Evolutionary conservation across 2,329 filamentous ascomycete species (phyloP), one percentile per base, ranked within the genome.

Genomic region (Byssochlamys sp.): DNA sequence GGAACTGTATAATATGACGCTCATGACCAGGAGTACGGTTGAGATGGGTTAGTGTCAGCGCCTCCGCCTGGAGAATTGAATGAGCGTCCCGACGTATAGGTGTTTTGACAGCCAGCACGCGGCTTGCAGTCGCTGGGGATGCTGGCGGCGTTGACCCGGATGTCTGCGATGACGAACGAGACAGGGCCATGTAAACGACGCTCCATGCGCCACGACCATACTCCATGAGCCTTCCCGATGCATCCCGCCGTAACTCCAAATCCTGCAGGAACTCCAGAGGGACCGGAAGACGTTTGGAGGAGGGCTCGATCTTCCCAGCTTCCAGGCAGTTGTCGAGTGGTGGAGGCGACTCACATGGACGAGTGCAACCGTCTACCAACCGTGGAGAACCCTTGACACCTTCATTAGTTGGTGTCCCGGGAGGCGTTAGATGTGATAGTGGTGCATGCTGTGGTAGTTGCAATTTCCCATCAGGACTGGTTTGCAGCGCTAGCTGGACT

Each of bases 151-250:
- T 73, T 28, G 66, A 53, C 14, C 56, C 28, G 31, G 62, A 49
- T 28, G 56, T 11, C 11, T 33, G 52, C n/a, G 58, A 45, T 35
- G 61, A 33, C 19, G 58, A 59, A 24, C 54, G 64, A 11, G 68
- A 66, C 4, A 60, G 67, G 10, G 75, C 77, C 59, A 73, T 74
- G 64, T 75, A 77, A 19, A 80, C 77, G 19, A 70, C 72, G 59
- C 77, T 79, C 77, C 77, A 79, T 19, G 70, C 75, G 26, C 77
- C 77, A 39, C 69, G 70, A 26, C 77, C 77, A 55, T 74, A 78
- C 55, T 76, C 70, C 19, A 73, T 54, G 6, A 63, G 67, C 12
- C 62, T 63, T 14, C 69, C 69, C n/a, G 62, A 58, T 1, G 56
- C 48, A 55, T 70, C 68, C 5, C 49, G 58, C 24, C 66, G 66